Evolutionary conservation across 1,284 basidiomycete genomes (phyloP).

Genomic region (Ceratobasidium sp.): DNA sequence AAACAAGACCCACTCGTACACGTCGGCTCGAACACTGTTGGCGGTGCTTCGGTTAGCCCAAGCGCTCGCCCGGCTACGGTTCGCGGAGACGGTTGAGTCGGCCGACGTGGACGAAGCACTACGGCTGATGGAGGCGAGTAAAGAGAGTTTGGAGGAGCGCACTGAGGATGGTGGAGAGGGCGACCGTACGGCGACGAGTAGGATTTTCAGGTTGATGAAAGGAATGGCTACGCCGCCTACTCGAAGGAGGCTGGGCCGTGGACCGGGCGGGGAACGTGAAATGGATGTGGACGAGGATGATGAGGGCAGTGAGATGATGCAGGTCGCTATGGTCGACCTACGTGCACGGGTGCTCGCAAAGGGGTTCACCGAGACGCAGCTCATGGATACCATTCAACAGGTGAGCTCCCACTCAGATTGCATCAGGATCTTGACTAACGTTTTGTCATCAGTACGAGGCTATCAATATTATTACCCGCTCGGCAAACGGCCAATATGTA

Average conservation of each 20-base stretch:
- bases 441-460: constrained; percentile 27
- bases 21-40: constrained; percentile 96
- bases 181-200: constrained; percentile 83
- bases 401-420: constrained; percentile 64
- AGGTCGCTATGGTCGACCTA: constrained; percentile 82
- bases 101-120: constrained; percentile 97
- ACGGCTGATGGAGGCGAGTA: constrained; percentile 96
- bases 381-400: constrained; percentile 87
- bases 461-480: constrained; percentile 45
- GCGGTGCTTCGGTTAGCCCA: constrained; percentile 95
- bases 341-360: constrained; percentile 85
- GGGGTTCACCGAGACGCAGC: constrained; percentile 91
- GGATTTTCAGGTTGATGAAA: constrained; percentile 92
- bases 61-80: constrained; percentile 92
- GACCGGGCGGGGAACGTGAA: constrained; percentile 76
- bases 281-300: constrained; percentile 73
- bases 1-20: constrained; percentile 93
- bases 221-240: constrained; percentile 73
- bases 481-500: constrained; percentile 41
- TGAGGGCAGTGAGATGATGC: constrained; percentile 72
- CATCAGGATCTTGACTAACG: background rate
- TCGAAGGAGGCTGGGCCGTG: constrained; percentile 69
- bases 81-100: constrained; percentile 83
- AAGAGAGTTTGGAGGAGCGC: constrained; percentile 89
- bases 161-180: constrained; percentile 74